These are phyloP conservation scores for Phytophthora capsici DNA, from an alignment of 352 stramenopile species.

Conservation along the genomic window DNA sequence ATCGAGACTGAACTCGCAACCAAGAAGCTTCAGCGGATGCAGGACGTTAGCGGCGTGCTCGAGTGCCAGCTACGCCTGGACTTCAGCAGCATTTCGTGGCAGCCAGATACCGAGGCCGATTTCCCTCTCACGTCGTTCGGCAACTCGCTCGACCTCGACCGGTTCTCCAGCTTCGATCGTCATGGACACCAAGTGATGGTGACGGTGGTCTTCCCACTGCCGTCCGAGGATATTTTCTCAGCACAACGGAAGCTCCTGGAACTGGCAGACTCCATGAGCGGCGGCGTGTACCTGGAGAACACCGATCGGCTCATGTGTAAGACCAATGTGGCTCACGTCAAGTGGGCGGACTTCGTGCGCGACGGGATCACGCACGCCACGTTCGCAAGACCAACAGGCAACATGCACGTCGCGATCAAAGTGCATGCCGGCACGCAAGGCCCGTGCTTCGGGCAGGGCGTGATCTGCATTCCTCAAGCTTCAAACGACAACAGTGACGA, in stretches of 20 bases:
- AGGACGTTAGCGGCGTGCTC: slow-evolving; percentile 64
- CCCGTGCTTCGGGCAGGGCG: slow-evolving; percentile 69
- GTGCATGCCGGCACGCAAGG: slow-evolving; percentile 56
- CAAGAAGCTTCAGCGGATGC: slow-evolving; percentile 62
- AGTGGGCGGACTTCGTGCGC: slow-evolving; percentile 55
- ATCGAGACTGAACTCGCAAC: slow-evolving; percentile 53
- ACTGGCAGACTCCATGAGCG: slow-evolving; percentile 71
- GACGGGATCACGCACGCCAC: slow-evolving; percentile 66
- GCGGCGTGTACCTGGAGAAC: slow-evolving; percentile 62
- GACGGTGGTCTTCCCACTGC: slow-evolving; percentile 79
- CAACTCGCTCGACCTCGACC: slow-evolving; percentile 30
- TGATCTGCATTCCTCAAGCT: slow-evolving; percentile 62
- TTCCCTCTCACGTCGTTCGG: slow-evolving; percentile 21
- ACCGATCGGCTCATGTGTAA: slow-evolving; percentile 46
- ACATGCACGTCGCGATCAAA: slow-evolving; percentile 81
- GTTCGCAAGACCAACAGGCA: slow-evolving; percentile 53
- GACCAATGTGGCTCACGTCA: slow-evolving; percentile 57
- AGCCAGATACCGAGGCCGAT: slow-evolving; percentile 26
- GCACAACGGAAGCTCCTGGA: slow-evolving; percentile 84
- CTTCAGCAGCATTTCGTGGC: slow-evolving; percentile 62
- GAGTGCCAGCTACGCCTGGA: slow-evolving; percentile 66
- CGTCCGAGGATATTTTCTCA: slow-evolving; percentile 85
- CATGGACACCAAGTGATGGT: slow-evolving; percentile 54
- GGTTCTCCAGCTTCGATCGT: slow-evolving; percentile 41
- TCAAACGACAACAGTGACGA: slow-evolving; percentile 29